A percentile compares a stretch with the other conserved stretches of the same genome.
phyloP scores from a whole-genome alignment of 2,329 filamentous ascomycete species.

The Huntiella bhutanensis region DNA sequence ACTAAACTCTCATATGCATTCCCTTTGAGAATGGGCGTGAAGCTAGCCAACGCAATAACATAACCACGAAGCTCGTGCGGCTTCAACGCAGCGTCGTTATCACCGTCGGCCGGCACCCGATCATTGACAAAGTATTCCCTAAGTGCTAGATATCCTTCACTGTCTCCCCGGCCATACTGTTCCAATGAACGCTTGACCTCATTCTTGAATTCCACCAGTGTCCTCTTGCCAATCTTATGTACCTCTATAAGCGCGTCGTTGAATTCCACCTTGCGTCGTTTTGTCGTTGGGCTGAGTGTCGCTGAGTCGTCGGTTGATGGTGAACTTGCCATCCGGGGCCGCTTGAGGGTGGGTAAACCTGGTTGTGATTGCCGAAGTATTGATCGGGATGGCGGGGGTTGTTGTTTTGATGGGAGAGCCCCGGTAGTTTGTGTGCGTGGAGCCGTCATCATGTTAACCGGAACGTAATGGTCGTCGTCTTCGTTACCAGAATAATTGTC shows the following conservation, averaged over 20 bases:
- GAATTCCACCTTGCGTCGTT: constrained; percentile 39
- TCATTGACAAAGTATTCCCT: constrained; percentile 39
- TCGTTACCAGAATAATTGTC: too few species aligned
- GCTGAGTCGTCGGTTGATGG: constrained; percentile 22
- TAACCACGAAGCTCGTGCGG: constrained; percentile 40
- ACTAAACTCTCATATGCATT: constrained; percentile 41
- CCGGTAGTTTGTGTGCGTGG: neutral
- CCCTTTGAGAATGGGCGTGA: constrained; percentile 38
- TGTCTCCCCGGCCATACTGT: constrained; percentile 35
- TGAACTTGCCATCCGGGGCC: constrained; percentile 12
- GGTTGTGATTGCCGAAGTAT: constrained; percentile 27
- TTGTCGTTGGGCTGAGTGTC: constrained; percentile 25
- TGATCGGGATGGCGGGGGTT: constrained; percentile 29
- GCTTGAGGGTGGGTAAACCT: constrained; percentile 6
- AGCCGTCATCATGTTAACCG: constrained; percentile 6
- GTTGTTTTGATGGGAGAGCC: constrained; percentile 5
- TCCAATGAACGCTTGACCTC: constrained; percentile 38
- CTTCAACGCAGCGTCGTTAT: constrained; percentile 27
- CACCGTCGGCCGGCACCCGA: constrained; percentile 21
- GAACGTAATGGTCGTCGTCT: neutral
- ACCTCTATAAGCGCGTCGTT: constrained; percentile 38
- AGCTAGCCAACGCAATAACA: constrained; percentile 42
- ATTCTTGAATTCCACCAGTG: constrained; percentile 35
- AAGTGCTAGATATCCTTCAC: constrained; percentile 41
- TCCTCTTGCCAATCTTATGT: constrained; percentile 33